Base-by-base conservation (phyloP, 1,284 basidiomycete genomes). In the Tilletia horrida region DNA sequence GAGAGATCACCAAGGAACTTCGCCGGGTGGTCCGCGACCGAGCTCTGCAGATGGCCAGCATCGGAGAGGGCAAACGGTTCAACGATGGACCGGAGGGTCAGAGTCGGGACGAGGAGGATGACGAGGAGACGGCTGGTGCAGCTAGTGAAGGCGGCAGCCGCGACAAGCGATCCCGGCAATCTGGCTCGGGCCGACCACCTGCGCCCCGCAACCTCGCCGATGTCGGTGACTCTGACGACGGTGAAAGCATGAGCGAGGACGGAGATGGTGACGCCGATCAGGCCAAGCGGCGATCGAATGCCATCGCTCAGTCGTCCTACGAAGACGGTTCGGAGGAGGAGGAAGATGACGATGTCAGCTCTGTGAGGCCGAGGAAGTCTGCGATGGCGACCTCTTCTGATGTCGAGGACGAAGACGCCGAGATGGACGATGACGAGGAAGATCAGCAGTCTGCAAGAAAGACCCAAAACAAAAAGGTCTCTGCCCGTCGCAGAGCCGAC, bases 1-100 rank as follows among this genome's bases (percentile, higher is more conserved):
- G 89, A 82, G 93, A 96, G 83, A 90, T 97, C 76, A 84, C 88
- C 68, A 83, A 85, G 55, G 95, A 97, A 84, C 87, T 97, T 85
- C 92, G 91, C 83, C 90, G 88, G 80, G 86, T 93, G 42, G 88
- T 90, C 71, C 88, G 89, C 64, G 90, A 96, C 79, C 83, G 92
- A 69, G 90, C 88, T 79, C 87, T 86, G 73, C 93, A 97, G 83
- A 88, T 90, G 73, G 84, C 87, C 16, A 88, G 90, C 66, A 87
- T 97, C 44, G 94, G 94, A 7, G 90, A 73, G 21, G 78, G 77
- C 57, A 52, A 79, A 69, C 59, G 75, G 90, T 82, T 93, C 91
- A 31, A 88, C 84, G 69, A 83, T 84, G 25, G 83, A 85, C 63
- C 83, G 82, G 57, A 67, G 8, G 64, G 70, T 43, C 74, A 77